Base-by-base conservation (phyloP, 2,329 filamentous ascomycete genomes). In the Pseudogymnoascus sp. region DNA sequence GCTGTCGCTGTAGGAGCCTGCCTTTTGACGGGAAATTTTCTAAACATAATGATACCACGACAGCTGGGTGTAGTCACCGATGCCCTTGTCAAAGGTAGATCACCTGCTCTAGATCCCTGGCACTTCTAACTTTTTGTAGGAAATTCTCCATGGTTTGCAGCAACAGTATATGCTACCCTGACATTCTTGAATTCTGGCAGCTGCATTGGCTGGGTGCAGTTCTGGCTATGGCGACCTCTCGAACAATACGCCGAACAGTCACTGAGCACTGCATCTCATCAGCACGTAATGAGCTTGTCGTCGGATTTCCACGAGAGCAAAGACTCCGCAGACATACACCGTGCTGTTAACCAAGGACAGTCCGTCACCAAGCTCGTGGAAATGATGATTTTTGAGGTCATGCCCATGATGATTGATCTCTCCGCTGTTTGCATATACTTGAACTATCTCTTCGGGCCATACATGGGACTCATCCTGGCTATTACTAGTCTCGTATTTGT, bases 1-100 rank as follows among this genome's bases (percentile, higher is more conserved):
- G 83, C 89, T 19, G 76, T 83, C 10, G 78, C 89, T 3, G 87
- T 95, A 50, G 82, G 83, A 0, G 46, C 89, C 1, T 89, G 89
- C 68, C 78, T 95, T 22, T 73, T 92, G n/a, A 78, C 81, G 61
- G 84, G 87, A 62, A 91, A 93, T 67, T 84, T 84, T 4, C 78
- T 96, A 60, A 90, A 92, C 68, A 78, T 96, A 12, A 77, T 96
- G 43, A 85, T 91, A 33, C 91, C 91, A n/a, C 83, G 89, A 19
- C 90, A 95, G 71, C 84, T 93, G 33, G 91, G 91, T 66, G 85
- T 90, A 64, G 86, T 96, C 66, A 87, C 90, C 66, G 85, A 95
- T 70, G 84, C 84, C 65, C 77, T 96, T 22, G 80, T 80, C 31
- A 78, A 79, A 7, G 73, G 70, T 37, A 79, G 81, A 43, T 12